Conservation (phyloP, 2,329 filamentous ascomycete species). For the Microthyrium microscopicum region DNA sequence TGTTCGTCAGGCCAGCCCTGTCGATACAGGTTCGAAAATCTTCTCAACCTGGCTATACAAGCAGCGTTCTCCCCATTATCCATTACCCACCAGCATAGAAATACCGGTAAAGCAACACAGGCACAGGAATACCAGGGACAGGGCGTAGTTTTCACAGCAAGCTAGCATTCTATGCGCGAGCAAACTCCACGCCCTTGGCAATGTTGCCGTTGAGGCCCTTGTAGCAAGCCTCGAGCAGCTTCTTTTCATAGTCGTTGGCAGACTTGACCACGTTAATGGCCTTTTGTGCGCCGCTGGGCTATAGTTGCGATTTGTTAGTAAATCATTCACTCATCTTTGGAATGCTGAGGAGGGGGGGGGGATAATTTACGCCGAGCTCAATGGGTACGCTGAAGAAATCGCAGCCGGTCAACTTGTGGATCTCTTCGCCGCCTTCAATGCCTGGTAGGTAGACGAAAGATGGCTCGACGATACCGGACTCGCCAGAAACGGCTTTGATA, state of each 20-base stretch:
- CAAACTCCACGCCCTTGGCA: constrained; percentile 83
- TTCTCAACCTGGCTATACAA: no score
- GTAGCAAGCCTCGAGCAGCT: constrained; percentile 58
- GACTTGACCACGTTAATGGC: constrained; percentile 61
- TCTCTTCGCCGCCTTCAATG: constrained; percentile 69
- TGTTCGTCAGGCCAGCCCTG: no score
- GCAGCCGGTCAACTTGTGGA: constrained; percentile 63
- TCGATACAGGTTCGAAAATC: no score
- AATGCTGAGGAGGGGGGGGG: background rate
- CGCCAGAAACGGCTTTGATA: constrained; percentile 71
- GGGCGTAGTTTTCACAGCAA: no score
- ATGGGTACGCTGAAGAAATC: constrained; percentile 96
- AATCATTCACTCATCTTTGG: constrained; percentile 5
- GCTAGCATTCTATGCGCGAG: constrained; percentile 66
- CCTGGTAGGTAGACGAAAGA: constrained; percentile 92
- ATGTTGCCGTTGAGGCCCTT: constrained; percentile 84
- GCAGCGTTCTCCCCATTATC: no score
- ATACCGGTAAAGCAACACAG: no score
- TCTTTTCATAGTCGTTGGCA: constrained; percentile 78
- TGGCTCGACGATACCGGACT: constrained; percentile 86
- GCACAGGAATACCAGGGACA: no score
- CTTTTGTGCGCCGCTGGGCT: constrained; percentile 77
- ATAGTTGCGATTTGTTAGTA: constrained; percentile 8
- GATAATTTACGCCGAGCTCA: constrained; percentile 70
- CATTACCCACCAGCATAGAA: no score